Conservation (phyloP, 1,139 yeast genomes). For the Hansenula sp. region DNA sequence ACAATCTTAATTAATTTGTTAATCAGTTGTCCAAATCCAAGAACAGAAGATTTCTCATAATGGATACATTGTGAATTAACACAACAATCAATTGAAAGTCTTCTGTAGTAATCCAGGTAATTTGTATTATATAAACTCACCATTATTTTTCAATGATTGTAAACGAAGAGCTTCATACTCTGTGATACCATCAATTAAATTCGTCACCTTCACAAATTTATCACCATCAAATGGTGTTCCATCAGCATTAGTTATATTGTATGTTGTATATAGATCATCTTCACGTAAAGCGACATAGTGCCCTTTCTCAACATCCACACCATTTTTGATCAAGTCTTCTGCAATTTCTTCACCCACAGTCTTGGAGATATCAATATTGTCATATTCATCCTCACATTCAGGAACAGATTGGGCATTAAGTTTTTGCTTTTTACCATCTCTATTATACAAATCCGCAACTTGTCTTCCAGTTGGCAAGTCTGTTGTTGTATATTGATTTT, state of each 20-base stretch:
- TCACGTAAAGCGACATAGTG: slow-evolving; percentile 39
- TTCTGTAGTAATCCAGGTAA: not conserved
- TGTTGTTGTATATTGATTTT: slow-evolving; percentile 38
- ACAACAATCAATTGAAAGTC: not conserved
- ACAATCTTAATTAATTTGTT: slow-evolving; percentile 1
- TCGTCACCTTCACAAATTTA: slow-evolving; percentile 13
- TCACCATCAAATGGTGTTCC: slow-evolving; percentile 26
- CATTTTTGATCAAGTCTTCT: slow-evolving; percentile 38
- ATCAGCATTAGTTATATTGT: slow-evolving; percentile 33
- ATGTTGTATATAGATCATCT: slow-evolving; percentile 35
- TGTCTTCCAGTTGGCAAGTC: slow-evolving; percentile 25
- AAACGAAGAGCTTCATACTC: slow-evolving; percentile 22
- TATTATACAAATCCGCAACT: slow-evolving; percentile 20
- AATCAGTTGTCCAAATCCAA: no score
- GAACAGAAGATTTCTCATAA: no score
- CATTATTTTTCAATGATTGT: slow-evolving; percentile 14
- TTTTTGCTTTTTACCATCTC: slow-evolving; percentile 27
- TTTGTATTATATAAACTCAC: no score
- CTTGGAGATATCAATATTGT: slow-evolving; percentile 45
- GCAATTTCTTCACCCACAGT: slow-evolving; percentile 48
- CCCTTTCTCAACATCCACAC: slow-evolving; percentile 44
- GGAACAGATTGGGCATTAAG: slow-evolving; percentile 28
- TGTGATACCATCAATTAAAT: slow-evolving; percentile 17
- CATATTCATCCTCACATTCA: slow-evolving; percentile 41
- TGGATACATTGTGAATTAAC: not conserved